Evolutionary conservation across 2,329 filamentous ascomycete species (phyloP), one percentile per base, ranked within the genome.

Genomic region (Aspergillus brunneoviolaceus): DNA sequence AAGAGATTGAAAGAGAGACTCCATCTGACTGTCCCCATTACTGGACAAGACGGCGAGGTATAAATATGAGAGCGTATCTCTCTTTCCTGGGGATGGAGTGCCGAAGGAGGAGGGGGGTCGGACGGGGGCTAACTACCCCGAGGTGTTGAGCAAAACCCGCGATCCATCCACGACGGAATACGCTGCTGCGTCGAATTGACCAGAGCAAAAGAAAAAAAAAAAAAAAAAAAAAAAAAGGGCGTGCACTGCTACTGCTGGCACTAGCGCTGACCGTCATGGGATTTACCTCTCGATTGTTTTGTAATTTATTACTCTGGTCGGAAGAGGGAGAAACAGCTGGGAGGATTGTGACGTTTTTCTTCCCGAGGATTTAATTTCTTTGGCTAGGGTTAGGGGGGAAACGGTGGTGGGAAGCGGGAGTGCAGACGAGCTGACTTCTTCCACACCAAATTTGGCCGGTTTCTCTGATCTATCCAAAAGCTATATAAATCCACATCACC

Each of bases 381-480:
- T 47, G 29, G 50, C 50, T 52, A 52, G 31, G 29, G 50, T 35
- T 39, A 19, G 31, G 49, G n/a, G 10, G 16, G 39, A 16, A n/a
- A 9, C 11, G 12, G 16, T 12, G 33, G 33, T 35, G 39, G 39
- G 16, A 19, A 45, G 39, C 39, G 39, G n/a, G n/a, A 45, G 39
- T 16, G 14, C 14, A 19, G 14, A 16, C 39, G 47, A 25, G 55
- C 50, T 57, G 55, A 39, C 19, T 52, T 39, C 53, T 31, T 45
- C n/a, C 45, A 51, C 55, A 45, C 51, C 53, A 23, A 51, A 48
- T 39, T 50, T 42, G 53, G 27, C n/a, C 53, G 51, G 53, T 59
- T 61, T 49, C 51, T 61, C 57, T 61, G 56, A 61, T 61, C 23
- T 61, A 61, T 61, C 55, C 56, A 59, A 59, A 59, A 59, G 51